A percentile compares a stretch with the other conserved stretches of the same genome.
Conservation (phyloP, 108 stramenopile species). For the Asterionellopsis glacialis region DNA sequence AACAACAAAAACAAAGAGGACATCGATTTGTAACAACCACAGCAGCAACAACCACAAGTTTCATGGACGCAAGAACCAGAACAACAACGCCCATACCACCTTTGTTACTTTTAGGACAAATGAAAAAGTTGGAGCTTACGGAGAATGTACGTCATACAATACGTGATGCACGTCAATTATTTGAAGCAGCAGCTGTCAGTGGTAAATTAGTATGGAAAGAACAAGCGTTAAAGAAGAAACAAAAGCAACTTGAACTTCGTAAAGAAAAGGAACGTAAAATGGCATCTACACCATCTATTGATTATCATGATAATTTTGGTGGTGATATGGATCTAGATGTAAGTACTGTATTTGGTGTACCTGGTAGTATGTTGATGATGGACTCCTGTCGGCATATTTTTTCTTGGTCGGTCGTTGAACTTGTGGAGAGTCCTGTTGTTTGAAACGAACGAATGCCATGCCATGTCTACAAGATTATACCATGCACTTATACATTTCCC, state of each 20-base stretch:
- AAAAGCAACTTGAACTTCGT: conserved; percentile 6
- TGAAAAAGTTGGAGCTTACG: conserved; percentile 4
- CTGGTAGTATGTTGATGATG: conserved; percentile 1
- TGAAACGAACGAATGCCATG: too few species aligned
- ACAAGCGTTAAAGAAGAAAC: conserved; percentile 28
- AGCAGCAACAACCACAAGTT: conserved; percentile 2
- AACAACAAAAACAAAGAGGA: too few species aligned
- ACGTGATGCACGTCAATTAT: conserved; percentile 42
- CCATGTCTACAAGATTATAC: conserved; percentile 10
- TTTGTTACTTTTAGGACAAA: conserved; percentile 5
- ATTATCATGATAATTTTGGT: conserved; percentile 7
- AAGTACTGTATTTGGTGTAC: background rate
- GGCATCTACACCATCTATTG: background rate
- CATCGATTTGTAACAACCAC: conserved; percentile 2
- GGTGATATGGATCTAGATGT: conserved; percentile 15
- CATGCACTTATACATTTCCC: conserved; percentile 5
- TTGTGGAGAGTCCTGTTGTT: too few species aligned
- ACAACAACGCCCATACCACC: background rate
- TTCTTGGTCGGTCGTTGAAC: too few species aligned
- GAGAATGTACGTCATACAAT: conserved; percentile 35
- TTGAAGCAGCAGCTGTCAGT: conserved; percentile 44
- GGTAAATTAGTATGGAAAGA: conserved; percentile 47
- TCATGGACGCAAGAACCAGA: background rate
- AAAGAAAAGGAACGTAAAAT: conserved; percentile 6
- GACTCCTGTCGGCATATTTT: too few species aligned